Evolutionary conservation across 805 yeast genomes (phyloP).

Genomic region (Cyberlindnera petersonii): DNA sequence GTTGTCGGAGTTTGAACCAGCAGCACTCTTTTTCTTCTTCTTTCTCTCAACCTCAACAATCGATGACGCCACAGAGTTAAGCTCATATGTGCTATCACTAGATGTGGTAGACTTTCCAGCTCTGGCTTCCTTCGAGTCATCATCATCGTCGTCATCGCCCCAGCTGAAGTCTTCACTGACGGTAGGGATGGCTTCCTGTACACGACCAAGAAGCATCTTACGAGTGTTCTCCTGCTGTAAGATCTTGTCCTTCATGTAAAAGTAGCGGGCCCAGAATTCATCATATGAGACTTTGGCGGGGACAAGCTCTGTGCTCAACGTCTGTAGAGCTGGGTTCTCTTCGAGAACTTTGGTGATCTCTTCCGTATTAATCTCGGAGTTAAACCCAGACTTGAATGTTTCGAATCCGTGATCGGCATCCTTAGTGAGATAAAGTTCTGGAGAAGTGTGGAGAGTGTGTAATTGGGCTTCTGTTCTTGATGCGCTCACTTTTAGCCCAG

Average conservation of each 20-base stretch:
- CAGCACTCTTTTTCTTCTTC: constrained; percentile 6
- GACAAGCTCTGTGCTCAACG: constrained; percentile 58
- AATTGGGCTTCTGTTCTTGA: constrained; percentile 63
- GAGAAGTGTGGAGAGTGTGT: constrained; percentile 48
- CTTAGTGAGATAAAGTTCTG: constrained; percentile 26
- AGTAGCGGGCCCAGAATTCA: constrained; percentile 75
- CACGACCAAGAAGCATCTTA: constrained; percentile 40
- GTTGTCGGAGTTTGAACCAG: constrained; percentile 4
- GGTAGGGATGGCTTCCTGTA: constrained; percentile 5
- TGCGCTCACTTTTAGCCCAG: constrained; percentile 35
- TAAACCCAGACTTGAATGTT: constrained; percentile 35
- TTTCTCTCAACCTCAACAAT: constrained; percentile 30
- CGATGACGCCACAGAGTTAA: constrained; percentile 35
- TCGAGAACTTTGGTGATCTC: constrained; percentile 46
- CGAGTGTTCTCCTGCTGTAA: constrained; percentile 51
- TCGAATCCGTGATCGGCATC: constrained; percentile 33
- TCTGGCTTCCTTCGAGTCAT: constrained; percentile 8
- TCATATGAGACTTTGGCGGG: constrained; percentile 57
- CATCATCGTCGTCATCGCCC: constrained; percentile 22
- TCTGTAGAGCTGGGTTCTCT: constrained; percentile 18
- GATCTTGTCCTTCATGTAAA: constrained; percentile 39
- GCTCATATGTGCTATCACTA: constrained; percentile 37
- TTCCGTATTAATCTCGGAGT: constrained; percentile 45
- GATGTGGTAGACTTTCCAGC: constrained; percentile 28
- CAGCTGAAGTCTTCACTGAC: constrained; percentile 14